Evolutionary conservation across 345 rosid species (phyloP), one percentile per base, ranked within the genome.

Genomic region (Adansonia digitata): DNA sequence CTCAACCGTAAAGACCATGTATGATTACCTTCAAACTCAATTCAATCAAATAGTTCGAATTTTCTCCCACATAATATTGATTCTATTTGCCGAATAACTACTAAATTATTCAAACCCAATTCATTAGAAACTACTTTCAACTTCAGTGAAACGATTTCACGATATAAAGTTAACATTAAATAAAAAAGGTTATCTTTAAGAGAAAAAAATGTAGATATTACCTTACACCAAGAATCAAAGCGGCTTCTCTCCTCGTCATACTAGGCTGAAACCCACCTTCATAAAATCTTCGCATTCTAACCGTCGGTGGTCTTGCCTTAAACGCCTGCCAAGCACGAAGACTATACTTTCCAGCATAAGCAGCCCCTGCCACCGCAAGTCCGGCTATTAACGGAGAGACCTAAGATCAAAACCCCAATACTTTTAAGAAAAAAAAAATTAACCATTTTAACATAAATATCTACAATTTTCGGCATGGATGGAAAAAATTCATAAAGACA

Each of bases 311-410:
- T 48, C 98, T 84, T 2, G 94, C 79, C 78, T 94, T 90, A 59
- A 92, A 90, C 26, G 94, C 90, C 69, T 93, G 96, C 98, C 98
- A 94, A n/a, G 97, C 92, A 72, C 81, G 81, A 79, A 94, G 77
- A 61, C 97, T 89, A 71, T 81, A 91, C 75, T 81, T 89, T 76
- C 98, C 91, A 2, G 94, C 97, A 59, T 85, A 80, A 15, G 98
- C 98, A 49, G 93, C 93, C 15, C 91, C 96, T 17, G 98, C 98
- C 27, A 90, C 86, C 24, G 97, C 91, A 76, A 85, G 64, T 61
- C 96, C 91, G 2, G 90, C 91, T 11, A 94, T 75, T 64, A 94
- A 82, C 43, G 98, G 96, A 51, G 97, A 81, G 40, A 85, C 92
- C 90, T 86, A 88, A 79, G 3, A 43, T 14, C n/a, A 67, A 45